Base-by-base conservation (phyloP, 108 stramenopile genomes). In the Nitzschia inconspicua region DNA sequence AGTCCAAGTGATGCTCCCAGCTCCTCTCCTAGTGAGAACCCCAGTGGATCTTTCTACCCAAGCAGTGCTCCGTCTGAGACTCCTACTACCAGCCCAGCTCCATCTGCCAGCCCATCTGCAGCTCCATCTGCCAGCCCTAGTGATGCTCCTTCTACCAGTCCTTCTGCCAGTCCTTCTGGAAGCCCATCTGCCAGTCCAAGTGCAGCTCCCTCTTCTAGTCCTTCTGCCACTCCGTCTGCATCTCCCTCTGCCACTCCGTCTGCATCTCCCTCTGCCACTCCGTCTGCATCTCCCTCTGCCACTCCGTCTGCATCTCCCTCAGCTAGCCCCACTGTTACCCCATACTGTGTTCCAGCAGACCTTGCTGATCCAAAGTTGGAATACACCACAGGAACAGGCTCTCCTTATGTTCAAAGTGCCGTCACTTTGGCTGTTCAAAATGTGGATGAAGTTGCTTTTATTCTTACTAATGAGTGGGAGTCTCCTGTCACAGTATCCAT, bases 301-400 rank as follows among this genome's bases (percentile, higher is more conserved):
- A 10, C 36, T 11, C 46, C 46, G 10, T 20, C n/a, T 11, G 10
- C 44, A 13, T 11, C n/a, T 20, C 44, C 44, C 9, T 46, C 44
- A 16, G 10, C 55, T 20, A 28, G 34, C 25, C 65, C 65, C n/a
- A 57, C 43, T 36, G 5, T 16, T 26, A 44, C 55, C 16, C 55
- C 65, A 36, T 39, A n/a, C n/a, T n/a, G n/a, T n/a, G n/a, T n/a
- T n/a, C n/a, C n/a, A n/a, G n/a, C n/a, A n/a, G n/a, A n/a, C n/a
- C n/a, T n/a, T n/a, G n/a, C n/a, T n/a, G n/a, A n/a, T n/a, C n/a
- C n/a, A n/a, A n/a, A n/a, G n/a, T n/a, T n/a, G n/a, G n/a, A n/a
- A n/a, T n/a, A n/a, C n/a, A n/a, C n/a, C n/a, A n/a, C n/a, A n/a
- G n/a, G n/a, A n/a, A n/a, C n/a, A n/a, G n/a, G n/a, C n/a, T n/a